Evolutionary conservation across 805 yeast species (phyloP).

Genomic region (Saccharomycopsis javanensis): DNA sequence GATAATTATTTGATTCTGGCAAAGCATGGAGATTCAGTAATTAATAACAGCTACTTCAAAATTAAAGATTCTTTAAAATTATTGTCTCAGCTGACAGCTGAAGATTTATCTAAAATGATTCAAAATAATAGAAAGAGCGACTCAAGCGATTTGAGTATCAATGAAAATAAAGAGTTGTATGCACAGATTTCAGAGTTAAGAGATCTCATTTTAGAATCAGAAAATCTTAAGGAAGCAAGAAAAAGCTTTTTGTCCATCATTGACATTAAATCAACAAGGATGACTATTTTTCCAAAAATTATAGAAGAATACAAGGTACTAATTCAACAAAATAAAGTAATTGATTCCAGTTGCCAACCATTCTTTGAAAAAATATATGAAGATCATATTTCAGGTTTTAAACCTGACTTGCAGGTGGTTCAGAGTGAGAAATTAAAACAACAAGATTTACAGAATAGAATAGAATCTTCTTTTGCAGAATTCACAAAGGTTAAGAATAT

Average conservation of each 20-base stretch:
- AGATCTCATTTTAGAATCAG: conserved; percentile 26
- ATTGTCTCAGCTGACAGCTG: conserved; percentile 30
- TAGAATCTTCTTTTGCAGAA: conserved; percentile 28
- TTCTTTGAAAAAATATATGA: conserved; percentile 33
- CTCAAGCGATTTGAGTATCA: conserved; percentile 27
- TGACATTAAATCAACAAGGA: conserved; percentile 36
- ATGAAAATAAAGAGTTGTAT: conserved; percentile 22
- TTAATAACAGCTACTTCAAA: conserved; percentile 37
- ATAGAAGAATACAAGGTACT: conserved; percentile 36
- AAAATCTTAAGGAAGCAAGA: conserved; percentile 25
- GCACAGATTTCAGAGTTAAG: conserved; percentile 30
- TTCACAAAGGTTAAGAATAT: conserved; percentile 22
- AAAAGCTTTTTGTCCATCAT: conserved; percentile 33
- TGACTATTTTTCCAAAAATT: conserved; percentile 43
- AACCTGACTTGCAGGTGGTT: conserved; percentile 40
- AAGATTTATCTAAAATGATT: conserved; percentile 25
- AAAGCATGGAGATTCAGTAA: conserved; percentile 46
- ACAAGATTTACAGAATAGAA: conserved; percentile 29
- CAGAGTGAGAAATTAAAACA: conserved; percentile 33
- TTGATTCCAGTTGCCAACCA: background rate
- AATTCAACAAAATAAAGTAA: conserved; percentile 13
- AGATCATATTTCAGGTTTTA: conserved; percentile 37
- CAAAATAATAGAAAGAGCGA: conserved; percentile 26
- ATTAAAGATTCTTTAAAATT: conserved; percentile 38
- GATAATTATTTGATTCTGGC: conserved; percentile 48